Evolutionary conservation across 441 rosid species (phyloP).

Genomic region (Aquilaria agallochum): DNA sequence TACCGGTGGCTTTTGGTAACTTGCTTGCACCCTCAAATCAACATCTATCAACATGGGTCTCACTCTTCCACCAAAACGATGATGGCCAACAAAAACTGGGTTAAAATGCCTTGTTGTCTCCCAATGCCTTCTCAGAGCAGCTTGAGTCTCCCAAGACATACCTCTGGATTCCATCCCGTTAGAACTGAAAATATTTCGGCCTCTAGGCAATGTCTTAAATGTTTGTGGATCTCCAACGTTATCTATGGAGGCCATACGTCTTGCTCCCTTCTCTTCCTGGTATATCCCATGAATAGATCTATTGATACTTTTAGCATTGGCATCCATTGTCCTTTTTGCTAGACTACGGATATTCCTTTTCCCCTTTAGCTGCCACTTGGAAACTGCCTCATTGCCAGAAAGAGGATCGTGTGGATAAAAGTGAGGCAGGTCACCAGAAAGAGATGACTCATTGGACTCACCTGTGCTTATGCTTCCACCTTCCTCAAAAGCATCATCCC

Average conservation of each 20-base stretch:
- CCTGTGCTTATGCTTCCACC: constrained; percentile 71
- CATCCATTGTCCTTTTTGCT: constrained; percentile 43
- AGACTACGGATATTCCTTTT: constrained; percentile 79
- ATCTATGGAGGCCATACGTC: constrained; percentile 35
- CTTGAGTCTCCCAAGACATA: constrained; percentile 43
- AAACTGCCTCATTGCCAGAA: constrained; percentile 56
- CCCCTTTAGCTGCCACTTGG: constrained; percentile 91
- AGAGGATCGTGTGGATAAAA: constrained; percentile 43
- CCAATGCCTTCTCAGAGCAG: constrained; percentile 32
- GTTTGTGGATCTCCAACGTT: constrained; percentile 33
- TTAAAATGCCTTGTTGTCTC: constrained; percentile 34
- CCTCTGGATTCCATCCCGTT: constrained; percentile 51
- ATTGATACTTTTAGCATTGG: constrained; percentile 24
- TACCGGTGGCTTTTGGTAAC: constrained; percentile 70
- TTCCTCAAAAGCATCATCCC: constrained; percentile 36
- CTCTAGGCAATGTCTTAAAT: constrained; percentile 35
- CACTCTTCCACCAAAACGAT: constrained; percentile 36
- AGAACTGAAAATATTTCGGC: constrained; percentile 31
- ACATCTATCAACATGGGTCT: constrained; percentile 66
- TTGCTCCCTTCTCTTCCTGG: constrained; percentile 34
- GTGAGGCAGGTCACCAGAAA: constrained; percentile 56
- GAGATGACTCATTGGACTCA: constrained; percentile 63
- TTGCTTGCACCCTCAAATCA: constrained; percentile 81
- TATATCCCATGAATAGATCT: constrained; percentile 35
- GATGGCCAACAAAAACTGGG: constrained; percentile 34